A percentile compares a stretch with the other conserved stretches of the same genome.
Conservation (phyloP, 345 rosid genomes). For the Tarenaya hassleriana region DNA sequence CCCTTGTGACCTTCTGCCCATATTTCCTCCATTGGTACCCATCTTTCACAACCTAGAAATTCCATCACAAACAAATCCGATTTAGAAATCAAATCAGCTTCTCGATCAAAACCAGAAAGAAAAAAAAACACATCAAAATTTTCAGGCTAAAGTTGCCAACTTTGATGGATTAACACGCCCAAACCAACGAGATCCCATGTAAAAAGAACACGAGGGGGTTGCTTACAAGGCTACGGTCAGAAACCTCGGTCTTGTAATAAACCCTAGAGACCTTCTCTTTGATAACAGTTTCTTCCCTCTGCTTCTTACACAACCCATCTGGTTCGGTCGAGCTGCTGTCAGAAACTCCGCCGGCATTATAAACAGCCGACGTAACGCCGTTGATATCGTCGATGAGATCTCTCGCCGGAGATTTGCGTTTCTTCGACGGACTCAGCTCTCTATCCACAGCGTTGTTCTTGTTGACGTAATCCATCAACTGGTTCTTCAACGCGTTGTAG, state of each 20-base stretch:
- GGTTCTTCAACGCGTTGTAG: constrained; percentile 60
- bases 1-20: constrained; percentile 98
- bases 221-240: constrained; percentile 77
- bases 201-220: too few relatives aligned
- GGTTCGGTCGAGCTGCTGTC: constrained; percentile 90
- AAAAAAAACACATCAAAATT: background rate
- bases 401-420: constrained; percentile 61
- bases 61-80: constrained; percentile 12
- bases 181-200: background rate
- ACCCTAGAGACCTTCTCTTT: constrained; percentile 62
- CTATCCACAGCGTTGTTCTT: constrained; percentile 37
- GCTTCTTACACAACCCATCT: constrained; percentile 73
- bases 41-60: constrained; percentile 75
- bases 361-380: constrained; percentile 10
- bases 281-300: constrained; percentile 57
- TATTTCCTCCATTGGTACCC: constrained; percentile 99
- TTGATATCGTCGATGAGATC: constrained; percentile 20
- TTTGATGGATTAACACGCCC: background rate
- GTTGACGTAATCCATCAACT: constrained; percentile 49
- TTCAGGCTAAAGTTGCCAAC: background rate
- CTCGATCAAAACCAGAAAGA: too few relatives aligned
- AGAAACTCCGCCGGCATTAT: constrained; percentile 44
- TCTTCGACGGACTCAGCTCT: constrained; percentile 53
- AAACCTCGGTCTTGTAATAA: constrained; percentile 56
- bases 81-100: background rate